Evolutionary conservation across 495 filamentous ascomycete genomes (phyloP), one percentile per base, ranked within the genome.

Genomic region (Talaromyces thailandensis): DNA sequence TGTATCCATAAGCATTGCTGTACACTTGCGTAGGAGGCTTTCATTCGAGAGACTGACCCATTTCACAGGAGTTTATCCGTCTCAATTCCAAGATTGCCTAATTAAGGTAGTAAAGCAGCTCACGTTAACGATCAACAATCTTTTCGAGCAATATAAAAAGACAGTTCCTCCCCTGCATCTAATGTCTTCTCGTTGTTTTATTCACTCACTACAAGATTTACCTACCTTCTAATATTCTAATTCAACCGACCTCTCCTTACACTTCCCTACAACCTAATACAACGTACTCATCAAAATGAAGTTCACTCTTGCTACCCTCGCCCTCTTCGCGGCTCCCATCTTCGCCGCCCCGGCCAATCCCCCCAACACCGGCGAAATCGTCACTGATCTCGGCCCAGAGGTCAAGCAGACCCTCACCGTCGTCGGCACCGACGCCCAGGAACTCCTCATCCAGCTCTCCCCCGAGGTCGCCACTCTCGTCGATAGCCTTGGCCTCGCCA

Each of bases 401-500:
- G 72, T 72, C 62, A 55, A 66, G 51, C 50, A 63, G 48, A 63
- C 69, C 63, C 69, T 76, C 45, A 64, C 65, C 29, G 70, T 75
- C 71, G 70, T 68, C 59, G 73, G 73, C 60, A 55, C 68, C 60
- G 66, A 76, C 62, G 56, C 67, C 59, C 66, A 75, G 68, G 45
- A 67, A 45, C 69, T 76, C 60, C 68, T 76, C 52, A 31, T 76
- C 62, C 62, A 73, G 64, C 69, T 76, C 65, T 68, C 66, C 61
- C 72, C 72, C 40, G 37, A 61, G 11, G 68, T 76, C 32, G 64
- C 72, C 35, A 53, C 60, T n/a, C 73, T 76, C 63, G 58, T 73
- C 56, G 29, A 64, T 31, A 61, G 64, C 35, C 71, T 76, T 23
- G 73, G 73, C 51, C 71, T 76, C 52, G 63, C 65, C 58, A 64